A percentile compares a stretch with the other conserved stretches of the same genome.
These are phyloP conservation scores for Aspergillus indologenus DNA, from an alignment of 495 filamentous ascomycete genomes.

Conservation along the genomic window DNA sequence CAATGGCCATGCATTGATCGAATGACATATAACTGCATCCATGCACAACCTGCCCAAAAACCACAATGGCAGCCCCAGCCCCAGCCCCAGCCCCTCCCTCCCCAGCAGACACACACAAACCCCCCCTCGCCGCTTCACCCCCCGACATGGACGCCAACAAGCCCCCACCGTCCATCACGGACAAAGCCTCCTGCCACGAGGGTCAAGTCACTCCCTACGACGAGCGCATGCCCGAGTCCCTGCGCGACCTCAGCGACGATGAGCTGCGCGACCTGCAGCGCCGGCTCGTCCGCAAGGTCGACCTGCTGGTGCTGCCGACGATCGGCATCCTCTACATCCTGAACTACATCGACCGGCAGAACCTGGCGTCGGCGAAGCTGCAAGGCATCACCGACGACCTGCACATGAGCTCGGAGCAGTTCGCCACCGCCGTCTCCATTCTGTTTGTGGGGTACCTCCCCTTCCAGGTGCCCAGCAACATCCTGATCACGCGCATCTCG, in stretches of 20 bases:
- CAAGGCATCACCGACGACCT: conserved; percentile 31
- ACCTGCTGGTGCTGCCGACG: conserved; percentile 34
- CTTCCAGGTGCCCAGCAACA: conserved; percentile 58
- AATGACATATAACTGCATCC: too few relatives aligned
- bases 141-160: conserved; percentile 30
- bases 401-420: conserved; percentile 28
- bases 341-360: conserved; percentile 39
- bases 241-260: conserved; percentile 25
- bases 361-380: conserved; percentile 28
- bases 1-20: too few relatives aligned
- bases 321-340: conserved; percentile 40
- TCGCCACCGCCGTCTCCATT: conserved; percentile 29
- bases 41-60: too few relatives aligned
- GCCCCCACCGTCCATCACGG: conserved; percentile 10
- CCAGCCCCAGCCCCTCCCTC: not conserved
- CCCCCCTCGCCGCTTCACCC: too few relatives aligned
- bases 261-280: conserved; percentile 28
- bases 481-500: conserved; percentile 49
- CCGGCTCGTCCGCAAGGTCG: conserved; percentile 44
- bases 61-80: too few relatives aligned
- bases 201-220: conserved; percentile 30
- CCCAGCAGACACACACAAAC: not conserved
- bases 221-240: conserved; percentile 29
- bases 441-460: conserved; percentile 48
- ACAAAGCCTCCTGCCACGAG: conserved; percentile 31